phyloP scores from a whole-genome alignment of 139 green algal genomes.

The Zygnema cylindricum region DNA sequence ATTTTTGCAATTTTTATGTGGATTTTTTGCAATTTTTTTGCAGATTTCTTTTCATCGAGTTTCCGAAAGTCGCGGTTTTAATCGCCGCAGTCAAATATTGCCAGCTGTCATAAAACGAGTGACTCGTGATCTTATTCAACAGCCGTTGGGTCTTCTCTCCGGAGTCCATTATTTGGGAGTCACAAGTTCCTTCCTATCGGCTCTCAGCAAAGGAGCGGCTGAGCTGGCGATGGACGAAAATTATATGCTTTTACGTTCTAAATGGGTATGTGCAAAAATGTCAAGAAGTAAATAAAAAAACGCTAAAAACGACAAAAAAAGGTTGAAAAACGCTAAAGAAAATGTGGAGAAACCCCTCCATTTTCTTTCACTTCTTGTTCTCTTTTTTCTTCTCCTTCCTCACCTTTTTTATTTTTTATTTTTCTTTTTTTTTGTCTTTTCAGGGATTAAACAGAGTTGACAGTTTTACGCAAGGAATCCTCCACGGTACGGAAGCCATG shows the following conservation, averaged over 20 bases:
- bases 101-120: not conserved
- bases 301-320: not conserved
- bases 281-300: not conserved
- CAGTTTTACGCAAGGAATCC: slow-evolving; percentile 71
- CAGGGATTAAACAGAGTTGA: slow-evolving; percentile 17
- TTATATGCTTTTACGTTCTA: slow-evolving; percentile 21
- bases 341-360: not conserved
- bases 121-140: not conserved
- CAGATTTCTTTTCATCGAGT: slow-evolving; percentile 8
- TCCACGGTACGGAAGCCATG: slow-evolving; percentile 76
- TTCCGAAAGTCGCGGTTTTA: not conserved
- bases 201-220: slow-evolving; percentile 19
- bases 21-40: not conserved
- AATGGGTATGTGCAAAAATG: not conserved
- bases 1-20: not conserved
- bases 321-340: not conserved
- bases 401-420: not conserved
- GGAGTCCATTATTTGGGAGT: slow-evolving; percentile 27
- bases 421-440: too few relatives aligned
- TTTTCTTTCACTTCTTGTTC: not conserved
- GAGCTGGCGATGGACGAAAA: slow-evolving; percentile 42
- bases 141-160: slow-evolving; percentile 18
- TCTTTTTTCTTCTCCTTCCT: not conserved
- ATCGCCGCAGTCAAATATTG: not conserved
- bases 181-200: not conserved